Conservation (phyloP, 768 basidiomycete genomes). For the Trametes cubensis region DNA sequence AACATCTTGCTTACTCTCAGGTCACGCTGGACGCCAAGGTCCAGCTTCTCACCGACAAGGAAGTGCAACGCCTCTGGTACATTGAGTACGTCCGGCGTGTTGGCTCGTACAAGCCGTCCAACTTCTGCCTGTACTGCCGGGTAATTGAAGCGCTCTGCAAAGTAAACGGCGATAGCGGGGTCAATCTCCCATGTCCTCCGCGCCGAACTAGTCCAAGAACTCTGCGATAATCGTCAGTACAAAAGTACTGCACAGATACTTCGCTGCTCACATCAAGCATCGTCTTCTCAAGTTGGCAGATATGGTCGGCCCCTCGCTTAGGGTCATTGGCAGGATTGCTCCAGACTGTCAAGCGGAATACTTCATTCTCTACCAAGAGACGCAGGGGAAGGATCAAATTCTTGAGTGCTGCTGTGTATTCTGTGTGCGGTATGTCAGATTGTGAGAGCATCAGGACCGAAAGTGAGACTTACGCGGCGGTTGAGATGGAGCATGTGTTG, state of each 20-base stretch:
- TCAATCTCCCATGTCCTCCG: conserved; percentile 81
- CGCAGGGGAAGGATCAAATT: conserved; percentile 75
- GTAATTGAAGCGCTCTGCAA: conserved; percentile 88
- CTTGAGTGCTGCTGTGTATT: conserved; percentile 62
- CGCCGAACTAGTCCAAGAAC: conserved; percentile 66
- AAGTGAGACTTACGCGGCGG: conserved; percentile 34
- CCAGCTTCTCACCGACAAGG: conserved; percentile 74
- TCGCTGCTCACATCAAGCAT: conserved; percentile 58
- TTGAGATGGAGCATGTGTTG: conserved; percentile 42
- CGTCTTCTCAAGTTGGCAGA: conserved; percentile 57
- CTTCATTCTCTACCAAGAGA: conserved; percentile 88
- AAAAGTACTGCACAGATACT: background rate
- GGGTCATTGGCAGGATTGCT: conserved; percentile 80
- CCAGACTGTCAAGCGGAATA: conserved; percentile 87
- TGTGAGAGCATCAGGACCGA: conserved; percentile 32
- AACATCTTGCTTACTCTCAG: conserved; percentile 59
- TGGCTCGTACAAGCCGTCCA: conserved; percentile 69
- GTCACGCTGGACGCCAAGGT: conserved; percentile 60
- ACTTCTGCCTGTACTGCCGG: conserved; percentile 71
- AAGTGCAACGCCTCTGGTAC: conserved; percentile 81
- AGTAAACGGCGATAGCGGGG: conserved; percentile 79
- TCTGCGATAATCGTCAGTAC: conserved; percentile 39
- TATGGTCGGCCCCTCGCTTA: conserved; percentile 65
- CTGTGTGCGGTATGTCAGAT: conserved; percentile 37
- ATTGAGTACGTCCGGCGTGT: conserved; percentile 68